phyloP scores from a whole-genome alignment of 176 grass and related monocot genomes.

The Musa troglodytarum region DNA sequence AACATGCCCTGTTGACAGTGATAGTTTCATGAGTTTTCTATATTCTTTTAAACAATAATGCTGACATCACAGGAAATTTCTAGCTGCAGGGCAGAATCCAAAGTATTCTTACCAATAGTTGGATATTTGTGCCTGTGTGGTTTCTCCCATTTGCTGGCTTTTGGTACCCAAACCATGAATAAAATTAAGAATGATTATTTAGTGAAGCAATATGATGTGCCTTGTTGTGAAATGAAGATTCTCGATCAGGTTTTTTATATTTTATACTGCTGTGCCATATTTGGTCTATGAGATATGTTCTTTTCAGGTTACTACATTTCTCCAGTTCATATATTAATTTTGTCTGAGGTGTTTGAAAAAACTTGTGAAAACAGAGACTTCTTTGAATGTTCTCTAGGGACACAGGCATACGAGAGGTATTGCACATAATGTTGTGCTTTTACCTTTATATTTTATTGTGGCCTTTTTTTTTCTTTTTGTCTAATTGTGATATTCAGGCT shows the following conservation, averaged over 20 bases:
- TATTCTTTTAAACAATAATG: neutral
- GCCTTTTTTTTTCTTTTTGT: too few species aligned
- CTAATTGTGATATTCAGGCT: too few species aligned
- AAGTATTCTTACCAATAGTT: neutral
- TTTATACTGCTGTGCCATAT: constrained; percentile 4
- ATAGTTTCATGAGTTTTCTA: neutral
- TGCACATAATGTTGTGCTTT: too few species aligned
- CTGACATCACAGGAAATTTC: too few species aligned
- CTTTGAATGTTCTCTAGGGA: too few species aligned
- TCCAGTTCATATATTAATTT: too few species aligned
- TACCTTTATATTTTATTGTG: too few species aligned
- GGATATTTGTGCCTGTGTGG: neutral
- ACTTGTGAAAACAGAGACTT: too few species aligned
- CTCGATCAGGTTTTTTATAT: neutral
- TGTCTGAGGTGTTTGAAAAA: too few species aligned
- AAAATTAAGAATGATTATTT: neutral
- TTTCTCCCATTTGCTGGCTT: neutral
- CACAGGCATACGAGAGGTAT: too few species aligned
- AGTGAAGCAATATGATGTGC: neutral
- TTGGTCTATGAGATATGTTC: neutral
- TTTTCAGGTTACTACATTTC: neutral
- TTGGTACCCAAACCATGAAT: neutral
- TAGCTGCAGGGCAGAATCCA: neutral
- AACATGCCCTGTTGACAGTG: neutral
- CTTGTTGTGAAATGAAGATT: too few species aligned